These are phyloP conservation scores for Coemansia guatemalensis DNA, from an alignment of 192 early-diverging fungal species.

Conservation along the genomic window DNA sequence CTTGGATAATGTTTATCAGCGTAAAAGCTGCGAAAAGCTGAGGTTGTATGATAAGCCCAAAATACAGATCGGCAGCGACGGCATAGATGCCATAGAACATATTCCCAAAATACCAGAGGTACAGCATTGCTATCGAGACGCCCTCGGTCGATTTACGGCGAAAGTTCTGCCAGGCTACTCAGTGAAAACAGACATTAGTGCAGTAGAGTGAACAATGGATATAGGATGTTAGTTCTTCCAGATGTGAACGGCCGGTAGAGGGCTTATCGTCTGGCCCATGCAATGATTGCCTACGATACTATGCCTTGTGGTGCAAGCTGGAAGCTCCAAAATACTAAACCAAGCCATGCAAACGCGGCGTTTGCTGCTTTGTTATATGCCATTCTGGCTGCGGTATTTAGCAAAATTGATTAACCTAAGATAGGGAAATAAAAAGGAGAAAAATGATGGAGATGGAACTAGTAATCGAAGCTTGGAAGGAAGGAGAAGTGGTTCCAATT, in stretches of 20 bases:
- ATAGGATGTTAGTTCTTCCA: slow-evolving; percentile 19
- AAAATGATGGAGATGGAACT: background rate
- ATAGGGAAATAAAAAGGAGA: background rate
- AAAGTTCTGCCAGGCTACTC: slow-evolving; percentile 53
- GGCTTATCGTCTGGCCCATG: background rate
- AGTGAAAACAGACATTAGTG: too few relatives aligned
- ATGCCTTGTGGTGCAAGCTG: slow-evolving; percentile 55
- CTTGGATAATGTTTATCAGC: slow-evolving; percentile 44
- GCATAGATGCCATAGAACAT: slow-evolving; percentile 50
- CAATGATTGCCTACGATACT: slow-evolving; percentile 17
- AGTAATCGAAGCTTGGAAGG: background rate
- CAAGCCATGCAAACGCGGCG: slow-evolving; percentile 45
- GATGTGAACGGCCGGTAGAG: background rate
- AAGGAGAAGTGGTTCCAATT: background rate
- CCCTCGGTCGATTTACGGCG: slow-evolving; percentile 50
- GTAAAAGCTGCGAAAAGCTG: slow-evolving; percentile 51
- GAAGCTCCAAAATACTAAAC: slow-evolving; percentile 51
- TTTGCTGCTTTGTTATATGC: slow-evolving; percentile 47
- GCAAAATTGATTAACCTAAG: background rate
- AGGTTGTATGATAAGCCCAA: slow-evolving; percentile 51
- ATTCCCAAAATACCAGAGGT: slow-evolving; percentile 44
- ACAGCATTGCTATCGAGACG: slow-evolving; percentile 46
- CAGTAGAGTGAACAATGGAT: background rate
- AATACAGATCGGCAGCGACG: slow-evolving; percentile 30
- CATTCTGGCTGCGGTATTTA: slow-evolving; percentile 16